Conservation (phyloP, 495 filamentous ascomycete genomes). For the Neurospora sublineolata region DNA sequence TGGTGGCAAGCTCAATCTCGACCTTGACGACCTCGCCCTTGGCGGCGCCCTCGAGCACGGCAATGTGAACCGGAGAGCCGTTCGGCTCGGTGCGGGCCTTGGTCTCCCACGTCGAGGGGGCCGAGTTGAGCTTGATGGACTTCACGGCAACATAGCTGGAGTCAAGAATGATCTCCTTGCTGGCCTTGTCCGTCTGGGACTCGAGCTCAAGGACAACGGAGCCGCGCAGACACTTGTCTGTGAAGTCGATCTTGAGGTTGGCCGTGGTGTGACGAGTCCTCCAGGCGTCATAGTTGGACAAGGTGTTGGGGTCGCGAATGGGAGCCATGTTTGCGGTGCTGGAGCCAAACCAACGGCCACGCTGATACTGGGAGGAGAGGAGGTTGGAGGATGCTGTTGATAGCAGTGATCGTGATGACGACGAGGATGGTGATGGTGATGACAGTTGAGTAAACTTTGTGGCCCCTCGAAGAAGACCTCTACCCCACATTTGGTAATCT, state of each 20-base stretch:
- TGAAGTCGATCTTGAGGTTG: slow-evolving; percentile 72
- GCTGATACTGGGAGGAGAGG: slow-evolving; percentile 3
- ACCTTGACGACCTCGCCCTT: slow-evolving; percentile 54
- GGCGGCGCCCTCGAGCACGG: slow-evolving; percentile 48
- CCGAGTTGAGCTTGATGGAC: slow-evolving; percentile 49
- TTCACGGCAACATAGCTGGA: slow-evolving; percentile 67
- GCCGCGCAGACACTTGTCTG: slow-evolving; percentile 58
- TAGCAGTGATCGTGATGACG: slow-evolving; percentile 5
- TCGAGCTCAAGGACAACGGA: slow-evolving; percentile 63
- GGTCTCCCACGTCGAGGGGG: slow-evolving; percentile 53
- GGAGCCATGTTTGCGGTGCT: slow-evolving; percentile 38
- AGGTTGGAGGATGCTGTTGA: slow-evolving; percentile 8
- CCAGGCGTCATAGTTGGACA: slow-evolving; percentile 84
- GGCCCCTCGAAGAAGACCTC: slow-evolving; percentile 15
- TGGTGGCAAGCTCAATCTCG: slow-evolving; percentile 53
- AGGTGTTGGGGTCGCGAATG: slow-evolving; percentile 76
- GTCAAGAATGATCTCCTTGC: slow-evolving; percentile 72
- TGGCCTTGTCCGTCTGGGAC: slow-evolving; percentile 54
- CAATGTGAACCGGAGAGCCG: slow-evolving; percentile 68
- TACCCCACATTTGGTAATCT: slow-evolving; percentile 15
- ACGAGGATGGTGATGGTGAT: slow-evolving; percentile 4
- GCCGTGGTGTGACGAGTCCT: slow-evolving; percentile 67
- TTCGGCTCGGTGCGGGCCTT: slow-evolving; percentile 58
- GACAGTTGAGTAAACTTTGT: slow-evolving; percentile 15
- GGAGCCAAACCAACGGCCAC: slow-evolving; percentile 15